A percentile compares a stretch with the other conserved stretches of the same genome.
phyloP scores from a whole-genome alignment of 148 eudicot species.

The Silene latifolia region DNA sequence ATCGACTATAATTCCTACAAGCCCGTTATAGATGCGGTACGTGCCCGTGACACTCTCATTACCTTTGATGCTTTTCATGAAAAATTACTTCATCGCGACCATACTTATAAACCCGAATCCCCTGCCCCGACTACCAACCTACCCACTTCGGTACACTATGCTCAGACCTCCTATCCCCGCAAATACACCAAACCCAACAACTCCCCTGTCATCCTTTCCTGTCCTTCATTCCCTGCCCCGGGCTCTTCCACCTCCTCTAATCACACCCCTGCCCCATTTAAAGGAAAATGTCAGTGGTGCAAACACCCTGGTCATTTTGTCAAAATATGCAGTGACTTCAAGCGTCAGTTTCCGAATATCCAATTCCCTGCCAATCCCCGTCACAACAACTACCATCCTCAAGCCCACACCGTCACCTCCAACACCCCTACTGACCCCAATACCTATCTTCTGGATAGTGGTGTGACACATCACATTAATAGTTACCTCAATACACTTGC shows the following conservation, averaged over 20 bases:
- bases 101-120: neutral
- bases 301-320: neutral
- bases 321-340: neutral
- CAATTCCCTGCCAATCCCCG: neutral
- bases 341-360: neutral
- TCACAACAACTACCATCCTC: neutral
- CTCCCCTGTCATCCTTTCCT: too few species aligned
- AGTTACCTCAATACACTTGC: too few species aligned
- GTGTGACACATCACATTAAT: too few species aligned
- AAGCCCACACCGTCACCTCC: neutral
- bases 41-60: neutral
- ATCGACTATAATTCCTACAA: too few species aligned
- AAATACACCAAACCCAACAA: too few species aligned
- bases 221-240: too few species aligned
- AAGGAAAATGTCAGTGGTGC: slow-evolving; percentile 6
- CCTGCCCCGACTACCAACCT: neutral
- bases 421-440: neutral
- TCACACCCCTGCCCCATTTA: too few species aligned
- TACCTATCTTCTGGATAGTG: too few species aligned
- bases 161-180: too few species aligned
- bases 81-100: neutral
- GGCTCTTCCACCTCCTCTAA: too few species aligned
- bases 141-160: neutral
- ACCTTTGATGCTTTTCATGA: neutral
- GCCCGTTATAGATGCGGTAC: too few species aligned